Evolutionary conservation across 495 filamentous ascomycete genomes (phyloP).

Genomic region (Bombardia bombarda): DNA sequence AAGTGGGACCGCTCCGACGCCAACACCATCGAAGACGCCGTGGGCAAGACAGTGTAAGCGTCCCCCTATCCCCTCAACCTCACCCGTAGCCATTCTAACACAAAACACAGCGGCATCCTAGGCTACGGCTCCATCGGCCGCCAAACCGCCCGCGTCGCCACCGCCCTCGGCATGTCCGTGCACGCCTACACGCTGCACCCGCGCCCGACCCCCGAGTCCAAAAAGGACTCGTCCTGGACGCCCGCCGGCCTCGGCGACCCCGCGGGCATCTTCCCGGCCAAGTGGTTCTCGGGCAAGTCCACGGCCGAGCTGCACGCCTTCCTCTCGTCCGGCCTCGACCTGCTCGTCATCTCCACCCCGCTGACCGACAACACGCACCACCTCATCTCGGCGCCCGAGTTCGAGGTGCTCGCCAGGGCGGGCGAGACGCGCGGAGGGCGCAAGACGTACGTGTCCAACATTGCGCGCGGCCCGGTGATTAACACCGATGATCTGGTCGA

Average conservation of each 20-base stretch:
- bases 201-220: constrained; percentile 47
- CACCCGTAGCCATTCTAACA: background rate
- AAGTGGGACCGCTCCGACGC: constrained; percentile 36
- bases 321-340: constrained; percentile 60
- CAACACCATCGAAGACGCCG: constrained; percentile 33
- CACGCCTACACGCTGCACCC: constrained; percentile 74
- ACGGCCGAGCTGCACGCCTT: constrained; percentile 57
- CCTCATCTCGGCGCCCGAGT: constrained; percentile 56
- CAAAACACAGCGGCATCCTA: constrained; percentile 53
- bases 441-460: constrained; percentile 61
- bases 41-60: constrained; percentile 39
- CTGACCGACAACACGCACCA: constrained; percentile 61
- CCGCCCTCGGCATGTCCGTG: constrained; percentile 71
- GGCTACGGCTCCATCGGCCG: constrained; percentile 82
- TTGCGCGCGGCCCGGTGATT: constrained; percentile 65
- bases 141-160: constrained; percentile 62
- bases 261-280: constrained; percentile 59
- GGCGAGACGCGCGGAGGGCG: constrained; percentile 6
- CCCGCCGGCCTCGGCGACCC: constrained; percentile 71
- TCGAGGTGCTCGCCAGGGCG: constrained; percentile 45
- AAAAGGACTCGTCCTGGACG: constrained; percentile 58
- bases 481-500: constrained; percentile 59
- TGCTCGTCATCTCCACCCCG: constrained; percentile 66
- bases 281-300: constrained; percentile 66
- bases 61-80: background rate